Conservation (phyloP, 2,329 filamentous ascomycete species). For the Hyphodiscus sp. region DNA sequence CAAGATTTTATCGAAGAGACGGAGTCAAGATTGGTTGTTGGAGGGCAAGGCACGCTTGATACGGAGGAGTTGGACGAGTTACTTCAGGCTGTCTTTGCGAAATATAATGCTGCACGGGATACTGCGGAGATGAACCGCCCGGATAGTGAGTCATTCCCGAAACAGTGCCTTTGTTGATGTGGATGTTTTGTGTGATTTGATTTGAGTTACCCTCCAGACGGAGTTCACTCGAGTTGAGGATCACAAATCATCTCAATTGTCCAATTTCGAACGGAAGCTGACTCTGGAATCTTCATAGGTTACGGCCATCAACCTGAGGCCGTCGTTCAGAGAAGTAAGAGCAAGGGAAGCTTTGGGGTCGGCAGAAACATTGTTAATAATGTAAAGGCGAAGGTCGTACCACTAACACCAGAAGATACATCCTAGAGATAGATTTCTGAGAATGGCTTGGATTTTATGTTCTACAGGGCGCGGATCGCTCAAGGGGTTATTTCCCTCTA, state of each 20-base stretch:
- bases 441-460: no score
- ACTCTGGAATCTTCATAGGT: background rate
- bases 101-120: constrained; percentile 23
- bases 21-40: constrained; percentile 37
- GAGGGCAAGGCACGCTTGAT: constrained; percentile 10
- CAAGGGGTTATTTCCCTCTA: no score
- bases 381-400: no score
- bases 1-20: constrained; percentile 50
- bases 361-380: constrained; percentile 38
- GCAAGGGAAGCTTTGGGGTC: background rate
- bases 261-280: background rate
- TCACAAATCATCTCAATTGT: no score
- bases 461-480: no score
- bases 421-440: no score
- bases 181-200: no score
- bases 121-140: constrained; percentile 24
- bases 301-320: background rate
- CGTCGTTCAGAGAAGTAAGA: background rate
- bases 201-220: no score
- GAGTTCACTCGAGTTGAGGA: background rate
- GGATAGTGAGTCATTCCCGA: background rate
- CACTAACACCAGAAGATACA: no score
- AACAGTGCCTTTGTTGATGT: no score
- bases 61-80: constrained; percentile 18
- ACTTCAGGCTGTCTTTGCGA: constrained; percentile 22